Base-by-base conservation (phyloP, 805 yeast genomes). In the Nakazawaea anatomiae region DNA sequence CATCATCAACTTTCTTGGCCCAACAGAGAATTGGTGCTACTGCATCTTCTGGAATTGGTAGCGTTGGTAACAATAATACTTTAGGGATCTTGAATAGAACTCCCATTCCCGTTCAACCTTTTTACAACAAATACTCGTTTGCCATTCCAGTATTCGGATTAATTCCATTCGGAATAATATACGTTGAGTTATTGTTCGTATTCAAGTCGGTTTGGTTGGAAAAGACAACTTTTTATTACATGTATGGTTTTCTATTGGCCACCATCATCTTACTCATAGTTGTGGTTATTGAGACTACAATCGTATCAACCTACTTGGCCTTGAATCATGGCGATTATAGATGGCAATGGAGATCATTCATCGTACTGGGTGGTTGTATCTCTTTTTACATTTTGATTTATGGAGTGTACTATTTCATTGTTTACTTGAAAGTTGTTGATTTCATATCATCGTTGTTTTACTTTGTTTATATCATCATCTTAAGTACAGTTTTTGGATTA, bases 321-420 rank as follows among this genome's bases (percentile, higher is more conserved):
- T 71, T 89, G 58, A 72, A 62, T 47, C 53, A 60, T 25, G 65
- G 66, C n/a, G 66, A 79, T 60, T 77, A 79, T 46, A 69, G 75
- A 57, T 90, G 96, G 96, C 88, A 87, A 62, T 89, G 96, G 96
- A 74, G 83, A 57, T 73, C 89, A 10, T 89, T 88, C 65, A 64
- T 80, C 49, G 79, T 83, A 31, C 88, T 95, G 4, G 71, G 81
- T 1, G 71, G 80, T 4, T 81, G 91, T 52, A 77, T 87, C 45
- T 89, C 89, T 32, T 73, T 84, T 73, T 88, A 85, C 67, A 74
- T 89, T 52, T 80, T 80, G 56, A 64, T 73, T 7, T 89, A 87
- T 63, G 78, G 92, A 5, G 59, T 85, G 25, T 86, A 85, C 61
- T 88, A 89, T 63, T 78, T 80, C 59, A 59, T 78, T 47, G 70